Conservation (phyloP, 2,329 filamentous ascomycete genomes). For the Bimuria novae-zelandiae region DNA sequence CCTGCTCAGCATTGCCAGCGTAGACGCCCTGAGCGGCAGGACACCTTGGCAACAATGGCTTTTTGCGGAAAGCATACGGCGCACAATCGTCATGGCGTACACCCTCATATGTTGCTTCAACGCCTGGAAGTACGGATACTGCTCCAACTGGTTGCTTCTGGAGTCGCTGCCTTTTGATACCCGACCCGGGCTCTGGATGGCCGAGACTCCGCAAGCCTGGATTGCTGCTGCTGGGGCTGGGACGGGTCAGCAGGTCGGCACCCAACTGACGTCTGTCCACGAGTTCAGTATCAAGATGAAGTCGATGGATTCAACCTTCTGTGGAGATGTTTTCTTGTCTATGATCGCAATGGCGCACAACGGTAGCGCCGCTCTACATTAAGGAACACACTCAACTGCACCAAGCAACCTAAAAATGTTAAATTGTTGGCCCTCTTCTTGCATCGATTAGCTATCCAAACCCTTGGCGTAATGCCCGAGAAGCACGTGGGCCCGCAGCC, state of each 20-base stretch:
- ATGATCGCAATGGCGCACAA: slow-evolving; percentile 4
- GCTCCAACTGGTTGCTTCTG: slow-evolving; percentile 6
- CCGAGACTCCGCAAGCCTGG: slow-evolving; percentile 11
- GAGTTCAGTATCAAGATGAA: slow-evolving; percentile 7
- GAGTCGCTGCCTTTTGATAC: slow-evolving; percentile 14
- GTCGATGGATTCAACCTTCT: slow-evolving; percentile 1
- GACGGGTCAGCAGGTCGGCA: slow-evolving; percentile 4
- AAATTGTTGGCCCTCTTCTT: too few species aligned
- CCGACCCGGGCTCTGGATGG: slow-evolving; percentile 10
- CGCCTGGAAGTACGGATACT: slow-evolving; percentile 13
- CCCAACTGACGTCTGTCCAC: slow-evolving; percentile 6
- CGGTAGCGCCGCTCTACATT: background rate
- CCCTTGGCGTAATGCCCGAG: too few species aligned
- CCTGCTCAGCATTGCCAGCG: background rate
- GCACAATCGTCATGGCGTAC: slow-evolving; percentile 9
- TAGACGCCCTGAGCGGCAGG: background rate
- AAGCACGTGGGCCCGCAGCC: too few species aligned
- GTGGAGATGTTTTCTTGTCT: slow-evolving; percentile 1
- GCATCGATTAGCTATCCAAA: too few species aligned
- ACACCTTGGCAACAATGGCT: slow-evolving; percentile 12
- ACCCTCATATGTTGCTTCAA: slow-evolving; percentile 8
- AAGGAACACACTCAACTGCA: too few species aligned
- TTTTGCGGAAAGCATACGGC: slow-evolving; percentile 11
- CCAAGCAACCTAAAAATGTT: too few species aligned
- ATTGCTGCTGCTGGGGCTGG: slow-evolving; percentile 6